Percentiles rank a stretch among this genome's conserved stretches.
Evolutionary conservation across 441 rosid species (phyloP).

Genomic region (Arabidopsis lyrata): DNA sequence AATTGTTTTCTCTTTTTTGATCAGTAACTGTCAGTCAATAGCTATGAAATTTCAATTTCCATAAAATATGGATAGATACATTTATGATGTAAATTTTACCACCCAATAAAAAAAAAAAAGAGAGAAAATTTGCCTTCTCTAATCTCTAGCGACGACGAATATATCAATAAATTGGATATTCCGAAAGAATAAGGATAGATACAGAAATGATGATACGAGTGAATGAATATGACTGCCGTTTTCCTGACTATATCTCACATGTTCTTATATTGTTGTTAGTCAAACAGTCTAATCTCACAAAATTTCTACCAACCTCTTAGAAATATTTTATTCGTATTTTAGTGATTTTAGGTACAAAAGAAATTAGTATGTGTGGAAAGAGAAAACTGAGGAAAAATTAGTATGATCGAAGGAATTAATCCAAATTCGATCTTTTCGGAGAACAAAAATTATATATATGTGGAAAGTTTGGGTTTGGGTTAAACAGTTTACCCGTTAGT

Average conservation of each 20-base stretch:
- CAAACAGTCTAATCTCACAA: background rate
- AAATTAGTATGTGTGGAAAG: too few relatives aligned
- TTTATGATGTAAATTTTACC: too few relatives aligned
- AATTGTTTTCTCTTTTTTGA: background rate
- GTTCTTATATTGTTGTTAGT: background rate
- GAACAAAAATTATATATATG: too few relatives aligned
- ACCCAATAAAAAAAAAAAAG: too few relatives aligned
- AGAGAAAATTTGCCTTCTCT: too few relatives aligned
- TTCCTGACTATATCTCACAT: background rate
- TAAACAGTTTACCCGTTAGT: too few relatives aligned
- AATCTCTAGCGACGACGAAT: too few relatives aligned
- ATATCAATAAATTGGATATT: background rate
- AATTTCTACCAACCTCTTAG: background rate
- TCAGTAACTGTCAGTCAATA: background rate
- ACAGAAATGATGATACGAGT: background rate
- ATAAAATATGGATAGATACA: background rate
- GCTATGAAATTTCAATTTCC: too few relatives aligned
- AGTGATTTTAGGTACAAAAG: background rate
- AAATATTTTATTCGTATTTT: conserved; percentile 6
- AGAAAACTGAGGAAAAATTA: too few relatives aligned
- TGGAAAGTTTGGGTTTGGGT: too few relatives aligned
- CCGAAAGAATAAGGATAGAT: background rate
- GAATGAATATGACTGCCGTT: background rate
- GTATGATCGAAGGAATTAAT: too few relatives aligned
- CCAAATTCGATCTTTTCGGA: too few relatives aligned